Percentiles rank a stretch among this genome's conserved stretches.
Evolutionary conservation across 306 rosid genomes (phyloP).

Genomic region (Malus sylvestris): DNA sequence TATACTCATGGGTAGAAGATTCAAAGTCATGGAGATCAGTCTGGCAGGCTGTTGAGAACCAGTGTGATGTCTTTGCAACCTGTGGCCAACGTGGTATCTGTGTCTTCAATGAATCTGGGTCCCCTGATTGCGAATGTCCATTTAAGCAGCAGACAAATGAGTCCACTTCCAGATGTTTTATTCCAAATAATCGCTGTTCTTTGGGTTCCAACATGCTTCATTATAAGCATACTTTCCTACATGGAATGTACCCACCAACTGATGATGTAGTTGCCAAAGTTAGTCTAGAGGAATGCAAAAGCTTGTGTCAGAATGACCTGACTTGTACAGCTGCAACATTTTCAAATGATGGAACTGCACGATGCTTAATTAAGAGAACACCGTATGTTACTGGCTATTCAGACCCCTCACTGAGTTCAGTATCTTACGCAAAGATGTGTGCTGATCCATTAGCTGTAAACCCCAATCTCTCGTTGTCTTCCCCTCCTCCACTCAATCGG

Average conservation of each 20-base stretch:
- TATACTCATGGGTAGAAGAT: slow-evolving; percentile 63
- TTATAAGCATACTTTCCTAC: slow-evolving; percentile 35
- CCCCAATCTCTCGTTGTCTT: slow-evolving; percentile 25
- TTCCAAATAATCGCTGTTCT: slow-evolving; percentile 36
- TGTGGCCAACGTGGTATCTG: slow-evolving; percentile 65
- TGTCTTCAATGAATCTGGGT: slow-evolving; percentile 36
- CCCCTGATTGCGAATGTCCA: slow-evolving; percentile 53
- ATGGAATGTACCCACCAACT: slow-evolving; percentile 58
- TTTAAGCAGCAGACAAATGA: slow-evolving; percentile 29
- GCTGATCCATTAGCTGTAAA: slow-evolving; percentile 62
- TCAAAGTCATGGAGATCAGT: slow-evolving; percentile 57
- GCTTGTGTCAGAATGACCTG: slow-evolving; percentile 47
- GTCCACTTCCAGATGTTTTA: slow-evolving; percentile 36
- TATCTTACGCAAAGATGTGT: slow-evolving; percentile 63
- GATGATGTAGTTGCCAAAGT: slow-evolving; percentile 35
- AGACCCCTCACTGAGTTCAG: slow-evolving; percentile 50
- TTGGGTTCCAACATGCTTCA: slow-evolving; percentile 32
- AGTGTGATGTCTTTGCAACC: slow-evolving; percentile 73
- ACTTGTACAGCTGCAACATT: slow-evolving; percentile 58
- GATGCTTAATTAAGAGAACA: slow-evolving; percentile 51
- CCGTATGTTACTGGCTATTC: slow-evolving; percentile 52
- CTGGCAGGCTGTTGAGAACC: slow-evolving; percentile 87
- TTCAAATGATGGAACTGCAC: slow-evolving; percentile 58
- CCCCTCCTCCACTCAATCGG: slow-evolving; percentile 16
- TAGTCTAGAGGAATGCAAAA: slow-evolving; percentile 49